A percentile compares a stretch with the other conserved stretches of the same genome.
These are phyloP conservation scores for Hyaloscypha bicolor DNA, from an alignment of 495 filamentous ascomycete species.

Conservation along the genomic window DNA sequence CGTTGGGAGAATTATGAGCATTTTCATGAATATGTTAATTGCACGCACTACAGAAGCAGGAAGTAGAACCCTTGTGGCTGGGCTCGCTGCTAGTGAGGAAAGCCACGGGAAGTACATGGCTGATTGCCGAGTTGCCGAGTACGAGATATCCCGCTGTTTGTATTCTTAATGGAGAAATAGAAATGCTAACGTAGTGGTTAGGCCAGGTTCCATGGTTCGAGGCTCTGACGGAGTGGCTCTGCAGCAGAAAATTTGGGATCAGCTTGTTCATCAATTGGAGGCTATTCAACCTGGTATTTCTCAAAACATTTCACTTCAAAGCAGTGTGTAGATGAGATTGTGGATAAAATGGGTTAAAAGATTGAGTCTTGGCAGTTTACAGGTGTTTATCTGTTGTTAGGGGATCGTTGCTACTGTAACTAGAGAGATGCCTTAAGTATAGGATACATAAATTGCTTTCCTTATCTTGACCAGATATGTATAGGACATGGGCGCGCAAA, in stretches of 20 bases:
- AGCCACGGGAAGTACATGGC: slow-evolving; percentile 14
- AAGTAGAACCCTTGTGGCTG: slow-evolving; percentile 16
- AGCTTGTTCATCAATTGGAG: slow-evolving; percentile 13
- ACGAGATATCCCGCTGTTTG: neutral
- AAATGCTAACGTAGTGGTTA: neutral
- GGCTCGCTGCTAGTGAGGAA: slow-evolving; percentile 9
- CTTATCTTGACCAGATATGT: no score
- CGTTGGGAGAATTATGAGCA: neutral
- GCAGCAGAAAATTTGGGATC: slow-evolving; percentile 20
- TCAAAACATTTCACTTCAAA: no score
- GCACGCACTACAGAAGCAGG: slow-evolving; percentile 19
- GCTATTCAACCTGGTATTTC: slow-evolving; percentile 21
- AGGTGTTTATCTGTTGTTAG: no score
- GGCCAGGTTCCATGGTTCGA: neutral
- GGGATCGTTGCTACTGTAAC: no score
- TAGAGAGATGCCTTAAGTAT: no score
- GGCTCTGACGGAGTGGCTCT: neutral
- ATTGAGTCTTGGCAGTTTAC: no score
- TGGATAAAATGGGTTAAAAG: no score
- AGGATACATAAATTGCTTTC: no score
- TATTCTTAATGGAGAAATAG: neutral
- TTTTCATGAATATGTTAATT: neutral
- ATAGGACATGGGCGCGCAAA: no score
- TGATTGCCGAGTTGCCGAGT: slow-evolving; percentile 13
- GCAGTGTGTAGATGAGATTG: no score